Evolutionary conservation across 148 eudicot genomes (phyloP).

Genomic region (Vaccinium myrtillus): DNA sequence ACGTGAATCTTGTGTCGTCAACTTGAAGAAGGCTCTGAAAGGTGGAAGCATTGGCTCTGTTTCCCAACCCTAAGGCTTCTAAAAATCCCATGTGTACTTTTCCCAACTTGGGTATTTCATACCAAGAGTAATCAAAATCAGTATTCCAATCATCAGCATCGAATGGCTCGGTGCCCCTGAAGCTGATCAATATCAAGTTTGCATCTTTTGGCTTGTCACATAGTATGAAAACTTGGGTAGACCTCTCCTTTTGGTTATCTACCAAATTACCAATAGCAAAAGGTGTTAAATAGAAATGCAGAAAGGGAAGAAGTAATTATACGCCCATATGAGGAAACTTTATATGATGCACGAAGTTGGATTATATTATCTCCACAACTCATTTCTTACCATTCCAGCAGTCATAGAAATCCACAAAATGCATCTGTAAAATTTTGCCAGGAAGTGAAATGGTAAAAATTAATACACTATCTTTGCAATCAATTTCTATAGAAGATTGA

Average conservation of each 20-base stretch:
- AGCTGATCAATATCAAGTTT: conserved; percentile 51
- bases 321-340: neutral
- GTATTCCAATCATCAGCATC: conserved; percentile 67
- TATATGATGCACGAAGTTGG: neutral
- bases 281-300: neutral
- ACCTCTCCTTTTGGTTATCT: conserved; percentile 54
- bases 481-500: neutral
- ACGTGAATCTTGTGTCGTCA: neutral
- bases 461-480: neutral
- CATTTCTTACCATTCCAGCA: conserved; percentile 58
- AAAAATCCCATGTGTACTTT: conserved; percentile 64
- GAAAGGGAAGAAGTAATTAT: neutral
- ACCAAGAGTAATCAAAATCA: conserved; percentile 65
- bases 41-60: conserved; percentile 38
- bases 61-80: conserved; percentile 62
- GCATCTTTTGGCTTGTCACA: conserved; percentile 55
- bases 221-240: conserved; percentile 56
- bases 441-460: conserved; percentile 12
- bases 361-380: neutral
- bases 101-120: conserved; percentile 50
- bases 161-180: conserved; percentile 64
- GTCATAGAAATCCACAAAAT: conserved; percentile 62
- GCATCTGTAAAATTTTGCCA: conserved; percentile 40
- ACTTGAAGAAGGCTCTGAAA: conserved; percentile 33
- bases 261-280: neutral